Evolutionary conservation across 2,329 filamentous ascomycete species (phyloP).

Genomic region (Colletotrichum limetticola): DNA sequence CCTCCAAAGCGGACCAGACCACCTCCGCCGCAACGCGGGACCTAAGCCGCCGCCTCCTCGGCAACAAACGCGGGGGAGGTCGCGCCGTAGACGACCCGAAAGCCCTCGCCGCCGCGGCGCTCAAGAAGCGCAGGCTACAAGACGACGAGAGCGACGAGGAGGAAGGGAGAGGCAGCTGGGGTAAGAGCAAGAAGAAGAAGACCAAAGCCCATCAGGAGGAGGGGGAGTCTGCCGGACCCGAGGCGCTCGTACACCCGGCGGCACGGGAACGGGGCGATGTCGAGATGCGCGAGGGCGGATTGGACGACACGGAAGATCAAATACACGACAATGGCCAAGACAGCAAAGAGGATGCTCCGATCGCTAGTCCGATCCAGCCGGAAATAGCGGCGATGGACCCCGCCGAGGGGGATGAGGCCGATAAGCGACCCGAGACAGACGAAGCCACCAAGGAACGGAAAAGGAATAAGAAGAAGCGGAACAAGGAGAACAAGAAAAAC

Average conservation of each 20-base stretch:
- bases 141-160: slow-evolving; percentile 46
- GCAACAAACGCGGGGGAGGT: slow-evolving; percentile 29
- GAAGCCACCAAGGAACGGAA: slow-evolving; percentile 41
- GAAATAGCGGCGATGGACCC: background rate
- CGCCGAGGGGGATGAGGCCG: background rate
- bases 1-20: slow-evolving; percentile 38
- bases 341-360: background rate
- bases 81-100: slow-evolving; percentile 17
- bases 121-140: slow-evolving; percentile 22
- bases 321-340: background rate
- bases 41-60: slow-evolving; percentile 45
- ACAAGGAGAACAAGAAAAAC: slow-evolving; percentile 36
- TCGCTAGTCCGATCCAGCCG: background rate
- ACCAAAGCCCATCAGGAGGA: slow-evolving; percentile 35
- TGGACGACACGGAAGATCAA: background rate
- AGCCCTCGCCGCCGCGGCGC: slow-evolving; percentile 26
- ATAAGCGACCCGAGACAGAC: background rate
- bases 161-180: slow-evolving; percentile 49
- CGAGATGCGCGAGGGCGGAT: slow-evolving; percentile 1
- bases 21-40: slow-evolving; percentile 41
- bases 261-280: background rate
- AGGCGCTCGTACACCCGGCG: background rate
- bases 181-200: slow-evolving; percentile 49
- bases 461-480: slow-evolving; percentile 34
- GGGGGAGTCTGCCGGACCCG: background rate